Evolutionary conservation across 2,329 filamentous ascomycete species (phyloP), one percentile per base, ranked within the genome.

Genomic region (Pestalotiopsis sp.): DNA sequence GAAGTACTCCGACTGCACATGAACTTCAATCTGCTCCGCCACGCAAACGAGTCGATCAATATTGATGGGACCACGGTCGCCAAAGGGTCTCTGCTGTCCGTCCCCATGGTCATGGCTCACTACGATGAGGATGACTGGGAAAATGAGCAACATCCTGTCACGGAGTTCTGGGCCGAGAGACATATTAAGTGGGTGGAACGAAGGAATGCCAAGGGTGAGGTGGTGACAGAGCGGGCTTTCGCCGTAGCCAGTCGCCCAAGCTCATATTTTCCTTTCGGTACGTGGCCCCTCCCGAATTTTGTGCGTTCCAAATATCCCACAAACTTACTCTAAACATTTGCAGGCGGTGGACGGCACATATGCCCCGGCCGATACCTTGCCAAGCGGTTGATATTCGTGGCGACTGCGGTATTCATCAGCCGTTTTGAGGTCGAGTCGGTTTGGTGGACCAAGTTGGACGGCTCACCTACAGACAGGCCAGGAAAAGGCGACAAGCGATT

Each of bases 301-400:
- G 31, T 61, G 25, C 31, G 31, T 38, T n/a, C 31, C 20, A 17
- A 31, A 4, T 25, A 20, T 5, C 25, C 52, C 58, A 25, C 6
- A 61, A 61, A 25, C 23, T 61, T 31, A 61, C 4, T 20, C 58
- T 25, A n/a, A 31, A 11, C 52, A 38, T 20, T 61, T 31, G n/a
- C 52, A 70, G 79, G 81, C 11, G 80, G 79, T 9, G 80, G 80
- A 0, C 62, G 70, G 0, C 72, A 75, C 2, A 76, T 80, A 20
- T 84, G 81, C 67, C 80, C 82, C 1, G 81, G 81, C 2, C 75
- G 81, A 0, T 74, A 78, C 62, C 80, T 82, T 70, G 80, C 80
- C 1, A 83, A 82, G 70, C 74, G 78, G 64, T 78, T 82, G 72
- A 80, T 83, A 25, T 69, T 83, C 14, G 61, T 76, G 12, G 75